Base-by-base conservation (phyloP, 148 eudicot genomes). In the Fagopyrum tataricum region DNA sequence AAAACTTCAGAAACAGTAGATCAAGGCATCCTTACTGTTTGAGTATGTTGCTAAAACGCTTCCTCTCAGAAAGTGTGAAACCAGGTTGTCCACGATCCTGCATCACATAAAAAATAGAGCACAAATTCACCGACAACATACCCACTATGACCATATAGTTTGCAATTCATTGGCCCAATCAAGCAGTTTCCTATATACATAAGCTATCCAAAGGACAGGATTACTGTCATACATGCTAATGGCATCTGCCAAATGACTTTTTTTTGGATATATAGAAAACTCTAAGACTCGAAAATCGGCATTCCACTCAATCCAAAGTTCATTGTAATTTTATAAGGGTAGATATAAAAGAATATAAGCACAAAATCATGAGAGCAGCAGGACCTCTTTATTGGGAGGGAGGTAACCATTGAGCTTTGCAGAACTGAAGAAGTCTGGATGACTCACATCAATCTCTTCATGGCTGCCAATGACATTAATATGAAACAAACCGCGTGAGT, bases 51-150 rank as follows among this genome's bases (percentile, higher is more conserved):
- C 90, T 89, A 82, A 95, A 95, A 47, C 97, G 91, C 74, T 79
- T 90, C 83, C 98, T 86, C 79, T 95, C 98, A 53, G 93, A 79
- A 73, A 87, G 74, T 78, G 98, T 95, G 81, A 91, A 95, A 73
- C 98, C 98, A 81, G 98, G 98, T 66, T 95, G 98, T 20, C 98
- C 98, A 70, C 89, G 87, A 73, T 95, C 98, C 97, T 93, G 88
- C 84, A 75, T 69, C 10, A 44, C 51, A 43, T 20, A 20, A 5
- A 67, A 70, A 67, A 48, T 4, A 71, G 18, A 44, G 41, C 1
- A 70, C 1, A 20, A 46, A 46, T 46, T 46, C 9, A 13, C 8
- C 49, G 9, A 46, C 12, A 46, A 46, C 37, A 58, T 8, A 4
- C 64, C 64, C 13, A 21, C 4, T 21, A 58, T 4, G 12, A 9